Percentiles rank a stretch among this genome's conserved stretches.
phyloP scores from a whole-genome alignment of 352 stramenopile genomes.

The Phytophthora meadii region DNA sequence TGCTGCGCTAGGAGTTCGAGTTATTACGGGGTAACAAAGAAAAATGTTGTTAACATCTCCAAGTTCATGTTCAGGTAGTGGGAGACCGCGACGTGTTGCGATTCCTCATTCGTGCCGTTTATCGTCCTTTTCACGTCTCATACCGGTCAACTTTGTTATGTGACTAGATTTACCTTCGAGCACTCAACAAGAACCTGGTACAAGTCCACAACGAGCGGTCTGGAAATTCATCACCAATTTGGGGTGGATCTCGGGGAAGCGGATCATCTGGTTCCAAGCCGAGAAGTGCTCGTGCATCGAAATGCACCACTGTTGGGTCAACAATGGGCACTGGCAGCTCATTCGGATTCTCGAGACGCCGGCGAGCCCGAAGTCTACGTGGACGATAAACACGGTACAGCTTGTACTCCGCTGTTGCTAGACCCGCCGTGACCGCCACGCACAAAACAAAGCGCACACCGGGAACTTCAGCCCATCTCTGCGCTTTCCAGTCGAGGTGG shows the following conservation, averaged over 20 bases:
- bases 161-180: not conserved
- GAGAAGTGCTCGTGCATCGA: not conserved
- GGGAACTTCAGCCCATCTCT: not conserved
- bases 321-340: not conserved
- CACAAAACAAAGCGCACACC: conserved; percentile 9
- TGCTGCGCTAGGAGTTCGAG: conserved; percentile 80
- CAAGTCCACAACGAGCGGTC: not conserved
- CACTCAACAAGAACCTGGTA: not conserved
- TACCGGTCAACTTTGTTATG: too few species aligned
- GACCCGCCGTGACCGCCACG: not conserved
- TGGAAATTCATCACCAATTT: too few species aligned
- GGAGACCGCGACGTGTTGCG: too few species aligned
- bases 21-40: conserved; percentile 80
- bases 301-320: not conserved
- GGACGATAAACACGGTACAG: not conserved
- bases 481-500: conserved; percentile 6
- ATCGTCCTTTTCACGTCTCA: too few species aligned
- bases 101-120: too few species aligned
- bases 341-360: not conserved
- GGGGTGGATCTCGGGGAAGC: not conserved
- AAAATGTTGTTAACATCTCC: not conserved
- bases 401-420: not conserved
- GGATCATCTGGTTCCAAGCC: not conserved
- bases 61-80: too few species aligned
- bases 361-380: too few species aligned